These are phyloP conservation scores for Cinnamomum micranthum DNA, from an alignment of 164 flowering plant species.

Conservation along the genomic window DNA sequence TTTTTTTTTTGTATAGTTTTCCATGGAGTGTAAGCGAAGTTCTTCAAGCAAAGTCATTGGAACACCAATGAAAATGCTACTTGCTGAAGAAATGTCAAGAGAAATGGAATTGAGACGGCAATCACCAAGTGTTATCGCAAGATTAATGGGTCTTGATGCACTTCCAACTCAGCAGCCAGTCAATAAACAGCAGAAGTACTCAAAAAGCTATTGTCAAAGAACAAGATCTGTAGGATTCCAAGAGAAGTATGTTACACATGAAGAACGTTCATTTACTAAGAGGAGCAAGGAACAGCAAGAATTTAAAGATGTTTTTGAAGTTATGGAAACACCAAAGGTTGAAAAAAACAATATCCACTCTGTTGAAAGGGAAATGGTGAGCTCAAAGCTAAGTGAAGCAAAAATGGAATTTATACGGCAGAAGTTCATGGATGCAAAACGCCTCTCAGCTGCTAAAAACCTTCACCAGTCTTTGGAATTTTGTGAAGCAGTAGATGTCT, in stretches of 20 bases:
- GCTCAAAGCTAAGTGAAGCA: constrained; percentile 29
- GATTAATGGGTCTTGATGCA: constrained; percentile 89
- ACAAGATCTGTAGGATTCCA: constrained; percentile 25
- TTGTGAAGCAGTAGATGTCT: constrained; percentile 52
- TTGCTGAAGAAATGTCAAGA: constrained; percentile 66
- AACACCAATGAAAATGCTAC: constrained; percentile 56
- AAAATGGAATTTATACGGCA: constrained; percentile 50
- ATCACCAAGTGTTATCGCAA: constrained; percentile 70
- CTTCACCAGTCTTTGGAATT: constrained; percentile 61
- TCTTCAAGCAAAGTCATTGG: constrained; percentile 27
- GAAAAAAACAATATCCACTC: constrained; percentile 14
- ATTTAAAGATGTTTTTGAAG: constrained; percentile 92
- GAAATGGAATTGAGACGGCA: constrained; percentile 56
- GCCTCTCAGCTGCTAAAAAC: constrained; percentile 53
- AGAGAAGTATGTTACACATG: constrained; percentile 22
- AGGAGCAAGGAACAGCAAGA: constrained; percentile 47
- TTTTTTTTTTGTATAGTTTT: constrained; percentile 19
- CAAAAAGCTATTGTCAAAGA: constrained; percentile 26
- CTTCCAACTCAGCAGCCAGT: constrained; percentile 53
- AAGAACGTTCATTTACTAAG: constrained; percentile 32
- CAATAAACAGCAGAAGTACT: constrained; percentile 29
- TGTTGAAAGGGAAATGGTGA: constrained; percentile 12
- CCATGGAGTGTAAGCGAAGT: constrained; percentile 27
- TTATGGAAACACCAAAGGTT: constrained; percentile 33
- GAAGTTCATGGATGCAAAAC: constrained; percentile 58